phyloP scores from a whole-genome alignment of 371 early-diverging fungal species.

The Mucor indicus region DNA sequence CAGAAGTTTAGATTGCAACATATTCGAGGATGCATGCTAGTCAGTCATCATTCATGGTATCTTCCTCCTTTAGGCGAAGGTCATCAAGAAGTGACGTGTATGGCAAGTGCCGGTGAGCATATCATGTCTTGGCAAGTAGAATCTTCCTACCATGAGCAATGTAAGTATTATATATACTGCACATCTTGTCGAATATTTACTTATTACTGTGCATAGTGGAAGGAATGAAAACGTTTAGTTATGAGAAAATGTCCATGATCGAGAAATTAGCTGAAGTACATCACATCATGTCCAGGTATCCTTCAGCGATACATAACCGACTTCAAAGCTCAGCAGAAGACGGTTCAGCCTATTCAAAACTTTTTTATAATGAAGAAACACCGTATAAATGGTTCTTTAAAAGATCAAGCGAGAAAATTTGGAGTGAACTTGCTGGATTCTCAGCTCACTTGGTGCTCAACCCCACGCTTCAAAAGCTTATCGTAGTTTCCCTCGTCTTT shows the following conservation, averaged over 20 bases:
- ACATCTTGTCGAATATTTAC: no score
- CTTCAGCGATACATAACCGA: slow-evolving; percentile 16
- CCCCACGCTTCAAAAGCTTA: slow-evolving; percentile 16
- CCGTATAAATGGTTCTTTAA: slow-evolving; percentile 22
- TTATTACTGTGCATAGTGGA: no score
- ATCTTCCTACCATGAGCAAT: slow-evolving; percentile 25
- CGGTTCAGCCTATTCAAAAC: background rate
- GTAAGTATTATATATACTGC: slow-evolving; percentile 11
- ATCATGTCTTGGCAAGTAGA: slow-evolving; percentile 64
- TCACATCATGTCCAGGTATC: slow-evolving; percentile 23
- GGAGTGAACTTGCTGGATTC: slow-evolving; percentile 25
- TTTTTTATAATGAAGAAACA: background rate
- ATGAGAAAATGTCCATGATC: slow-evolving; percentile 9
- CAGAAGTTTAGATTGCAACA: slow-evolving; percentile 71
- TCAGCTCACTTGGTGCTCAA: slow-evolving; percentile 26
- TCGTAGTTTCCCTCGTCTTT: background rate
- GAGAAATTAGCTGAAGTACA: slow-evolving; percentile 30
- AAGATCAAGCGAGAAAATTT: slow-evolving; percentile 9
- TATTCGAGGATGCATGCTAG: slow-evolving; percentile 32
- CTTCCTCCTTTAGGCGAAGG: slow-evolving; percentile 27
- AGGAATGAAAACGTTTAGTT: slow-evolving; percentile 2
- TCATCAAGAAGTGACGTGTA: slow-evolving; percentile 92
- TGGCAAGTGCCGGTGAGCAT: slow-evolving; percentile 52
- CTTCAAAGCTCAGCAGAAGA: slow-evolving; percentile 2
- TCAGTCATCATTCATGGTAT: slow-evolving; percentile 22